Percentiles rank a stretch among this genome's conserved stretches.
These are phyloP conservation scores for Casuarina equisetifolia DNA, from an alignment of 306 rosid species.

Conservation along the genomic window DNA sequence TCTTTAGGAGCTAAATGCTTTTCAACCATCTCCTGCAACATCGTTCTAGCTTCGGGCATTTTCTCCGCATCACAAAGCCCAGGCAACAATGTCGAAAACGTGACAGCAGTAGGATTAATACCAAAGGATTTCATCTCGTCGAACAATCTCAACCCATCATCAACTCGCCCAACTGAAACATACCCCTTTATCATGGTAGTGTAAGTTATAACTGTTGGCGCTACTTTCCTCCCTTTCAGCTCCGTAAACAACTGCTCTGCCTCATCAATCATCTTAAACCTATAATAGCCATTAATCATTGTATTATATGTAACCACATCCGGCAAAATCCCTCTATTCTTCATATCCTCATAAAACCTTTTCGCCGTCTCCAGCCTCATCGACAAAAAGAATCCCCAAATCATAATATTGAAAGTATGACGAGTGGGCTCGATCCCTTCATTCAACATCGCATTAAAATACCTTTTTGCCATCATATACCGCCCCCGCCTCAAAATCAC, in stretches of 20 bases:
- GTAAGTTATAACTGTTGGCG: constrained; percentile 75
- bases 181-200: constrained; percentile 83
- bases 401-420: constrained; percentile 68
- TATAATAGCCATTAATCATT: constrained; percentile 72
- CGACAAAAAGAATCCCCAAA: constrained; percentile 91
- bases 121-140: constrained; percentile 74
- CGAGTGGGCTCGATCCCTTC: constrained; percentile 82
- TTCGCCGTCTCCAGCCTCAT: constrained; percentile 72
- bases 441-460: constrained; percentile 74
- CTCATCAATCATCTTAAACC: constrained; percentile 78
- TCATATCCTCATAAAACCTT: constrained; percentile 78
- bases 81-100: constrained; percentile 70
- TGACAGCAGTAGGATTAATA: constrained; percentile 71
- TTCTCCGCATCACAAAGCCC: constrained; percentile 77
- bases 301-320: constrained; percentile 82
- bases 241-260: constrained; percentile 72
- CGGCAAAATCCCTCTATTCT: constrained; percentile 50
- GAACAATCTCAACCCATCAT: constrained; percentile 55
- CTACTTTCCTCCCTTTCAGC: constrained; percentile 72
- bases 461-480: constrained; percentile 88
- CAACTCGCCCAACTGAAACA: constrained; percentile 55
- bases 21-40: constrained; percentile 77
- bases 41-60: constrained; percentile 45
- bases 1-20: constrained; percentile 73
- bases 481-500: constrained; percentile 70